These are phyloP conservation scores for Bryoerythrophyllum caledonicum DNA, from an alignment of 225 moss, liverwort and hornwort genomes.

Conservation along the genomic window DNA sequence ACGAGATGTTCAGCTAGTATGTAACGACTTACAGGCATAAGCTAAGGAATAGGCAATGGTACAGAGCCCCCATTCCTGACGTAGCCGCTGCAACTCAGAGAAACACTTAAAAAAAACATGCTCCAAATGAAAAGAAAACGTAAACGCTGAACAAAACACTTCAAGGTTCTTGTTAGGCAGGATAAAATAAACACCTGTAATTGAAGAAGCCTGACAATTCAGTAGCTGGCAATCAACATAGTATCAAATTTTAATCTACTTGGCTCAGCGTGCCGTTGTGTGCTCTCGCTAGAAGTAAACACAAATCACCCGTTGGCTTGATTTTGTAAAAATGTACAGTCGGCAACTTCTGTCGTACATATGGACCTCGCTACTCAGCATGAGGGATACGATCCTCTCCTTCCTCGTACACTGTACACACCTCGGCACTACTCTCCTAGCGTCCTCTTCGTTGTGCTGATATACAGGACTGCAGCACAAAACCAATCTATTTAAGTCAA, in stretches of 20 bases:
- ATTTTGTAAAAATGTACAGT: slow-evolving; percentile 33
- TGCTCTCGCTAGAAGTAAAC: slow-evolving; percentile 28
- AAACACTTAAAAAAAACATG: slow-evolving; percentile 6
- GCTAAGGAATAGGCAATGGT: not conserved
- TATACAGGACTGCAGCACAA: slow-evolving; percentile 73
- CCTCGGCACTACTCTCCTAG: slow-evolving; percentile 57
- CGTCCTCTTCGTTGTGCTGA: slow-evolving; percentile 92
- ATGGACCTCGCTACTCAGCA: slow-evolving; percentile 15
- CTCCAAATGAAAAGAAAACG: slow-evolving; percentile 7
- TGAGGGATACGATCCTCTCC: slow-evolving; percentile 11
- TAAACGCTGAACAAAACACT: slow-evolving; percentile 5
- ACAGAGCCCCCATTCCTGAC: not conserved
- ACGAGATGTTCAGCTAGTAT: not conserved
- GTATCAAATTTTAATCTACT: slow-evolving; percentile 30
- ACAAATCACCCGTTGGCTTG: slow-evolving; percentile 21
- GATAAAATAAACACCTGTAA: slow-evolving; percentile 13
- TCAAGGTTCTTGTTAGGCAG: slow-evolving; percentile 8
- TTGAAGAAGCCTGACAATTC: slow-evolving; percentile 15
- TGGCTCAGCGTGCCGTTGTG: slow-evolving; percentile 22
- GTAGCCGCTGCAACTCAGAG: not conserved
- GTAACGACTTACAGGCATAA: not conserved
- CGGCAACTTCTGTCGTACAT: slow-evolving; percentile 22
- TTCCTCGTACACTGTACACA: slow-evolving; percentile 35
- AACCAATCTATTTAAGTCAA: slow-evolving; percentile 9
- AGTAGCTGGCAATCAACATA: slow-evolving; percentile 23